Conservation (phyloP, 1,139 yeast species). For the Saccharomyces hybrid region DNA sequence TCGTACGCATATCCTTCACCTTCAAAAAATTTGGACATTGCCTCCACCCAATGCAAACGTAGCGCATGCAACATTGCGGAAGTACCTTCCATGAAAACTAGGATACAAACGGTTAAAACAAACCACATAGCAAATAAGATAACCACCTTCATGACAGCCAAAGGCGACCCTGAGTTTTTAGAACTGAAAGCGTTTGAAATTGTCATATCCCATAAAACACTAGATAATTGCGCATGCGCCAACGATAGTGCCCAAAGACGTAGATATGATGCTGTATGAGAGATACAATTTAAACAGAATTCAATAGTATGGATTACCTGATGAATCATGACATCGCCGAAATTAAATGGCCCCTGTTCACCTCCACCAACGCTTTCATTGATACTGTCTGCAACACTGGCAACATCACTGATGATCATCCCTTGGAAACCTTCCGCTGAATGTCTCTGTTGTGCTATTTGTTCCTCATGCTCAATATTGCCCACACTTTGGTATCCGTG, state of each 20-base stretch:
- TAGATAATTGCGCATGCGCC: constrained; percentile 71
- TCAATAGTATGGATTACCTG: constrained; percentile 76
- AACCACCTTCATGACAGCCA: constrained; percentile 31
- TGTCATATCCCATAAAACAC: constrained; percentile 75
- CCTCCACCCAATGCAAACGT: constrained; percentile 82
- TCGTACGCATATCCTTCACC: constrained; percentile 71
- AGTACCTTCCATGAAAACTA: constrained; percentile 80
- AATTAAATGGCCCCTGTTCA: constrained; percentile 45
- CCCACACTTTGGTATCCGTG: constrained; percentile 8
- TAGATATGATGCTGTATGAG: constrained; percentile 71
- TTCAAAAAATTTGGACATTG: constrained; percentile 78
- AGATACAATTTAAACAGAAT: constrained; percentile 69
- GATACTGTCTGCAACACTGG: constrained; percentile 19
- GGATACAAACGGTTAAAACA: constrained; percentile 58
- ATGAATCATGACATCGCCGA: constrained; percentile 72
- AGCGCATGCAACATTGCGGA: constrained; percentile 81
- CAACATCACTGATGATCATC: constrained; percentile 25
- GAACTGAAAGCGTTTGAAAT: constrained; percentile 47
- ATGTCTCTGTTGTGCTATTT: constrained; percentile 20
- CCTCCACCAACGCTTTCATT: constrained; percentile 17
- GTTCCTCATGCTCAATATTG: constrained; percentile 37
- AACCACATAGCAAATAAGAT: constrained; percentile 72
- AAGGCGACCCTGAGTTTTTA: constrained; percentile 30
- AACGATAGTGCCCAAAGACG: constrained; percentile 74
- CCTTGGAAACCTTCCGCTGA: constrained; percentile 36